A percentile compares a stretch with the other conserved stretches of the same genome.
phyloP scores from a whole-genome alignment of 164 flowering plant genomes.

The Platanus orientalis region DNA sequence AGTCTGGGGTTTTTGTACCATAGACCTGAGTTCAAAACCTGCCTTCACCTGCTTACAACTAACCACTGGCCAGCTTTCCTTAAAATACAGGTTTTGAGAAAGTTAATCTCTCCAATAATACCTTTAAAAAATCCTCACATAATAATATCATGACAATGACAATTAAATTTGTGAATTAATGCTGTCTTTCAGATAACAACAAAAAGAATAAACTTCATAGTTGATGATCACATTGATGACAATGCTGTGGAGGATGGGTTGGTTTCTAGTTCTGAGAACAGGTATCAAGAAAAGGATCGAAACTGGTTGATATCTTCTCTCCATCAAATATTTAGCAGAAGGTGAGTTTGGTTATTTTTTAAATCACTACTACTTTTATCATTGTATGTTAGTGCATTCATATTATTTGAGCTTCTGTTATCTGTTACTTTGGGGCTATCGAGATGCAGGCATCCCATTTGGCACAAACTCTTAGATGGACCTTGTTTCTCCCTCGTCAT shows the following conservation, averaged over 20 bases:
- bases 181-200: constrained; percentile 67
- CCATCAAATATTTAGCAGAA: constrained; percentile 91
- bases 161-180: constrained; percentile 2
- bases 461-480: too few species aligned
- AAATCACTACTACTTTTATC: not conserved
- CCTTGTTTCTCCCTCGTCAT: too few species aligned
- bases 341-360: constrained; percentile 37
- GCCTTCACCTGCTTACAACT: too few species aligned
- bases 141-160: not conserved
- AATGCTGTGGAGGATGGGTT: constrained; percentile 32
- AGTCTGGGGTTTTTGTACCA: too few species aligned
- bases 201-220: constrained; percentile 83
- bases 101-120: not conserved
- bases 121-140: too few species aligned
- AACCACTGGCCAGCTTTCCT: too few species aligned
- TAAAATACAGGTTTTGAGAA: too few species aligned
- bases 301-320: constrained; percentile 88
- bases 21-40: too few species aligned
- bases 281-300: constrained; percentile 55
- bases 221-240: constrained; percentile 44
- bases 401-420: not conserved
- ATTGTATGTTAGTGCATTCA: not conserved
- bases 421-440: not conserved
- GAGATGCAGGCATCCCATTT: not conserved
- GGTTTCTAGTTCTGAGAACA: constrained; percentile 29